Base-by-base conservation (phyloP, 1,284 basidiomycete species). In the Cryptococcus neoformans region DNA sequence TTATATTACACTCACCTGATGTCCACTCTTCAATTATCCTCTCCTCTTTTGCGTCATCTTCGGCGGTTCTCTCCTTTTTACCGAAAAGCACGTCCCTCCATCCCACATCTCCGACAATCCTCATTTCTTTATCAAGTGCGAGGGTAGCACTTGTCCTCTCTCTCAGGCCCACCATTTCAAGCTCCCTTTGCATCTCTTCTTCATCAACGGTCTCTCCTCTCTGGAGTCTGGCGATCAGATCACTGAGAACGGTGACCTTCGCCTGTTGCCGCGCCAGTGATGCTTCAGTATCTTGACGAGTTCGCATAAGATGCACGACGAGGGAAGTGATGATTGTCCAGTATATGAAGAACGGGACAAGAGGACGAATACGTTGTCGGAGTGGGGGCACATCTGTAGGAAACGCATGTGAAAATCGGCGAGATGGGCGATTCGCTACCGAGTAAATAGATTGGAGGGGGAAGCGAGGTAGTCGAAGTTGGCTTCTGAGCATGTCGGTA, bases 101-200 rank as follows among this genome's bases (percentile, higher is more conserved):
- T 4, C 60, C 56, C 1, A 77, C 70, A 58, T 72, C 55, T 21
- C 62, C 54, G 14, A 55, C 58, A 57, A 70, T 71, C 34, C 49
- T 53, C 47, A 70, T 41, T n/a, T 59, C 64, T 21, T 42, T 54
- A n/a, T 59, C 62, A 1, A 48, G 44, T 14, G 36, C 51, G 44
- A 17, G 37, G 8, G 49, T 57, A 42, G 62, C n/a, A 8, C 16
- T 52, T 34, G 49, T 67, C 40, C 73, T 53, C 47, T 73, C 68
- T 44, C 74, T 62, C 56, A 78, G 58, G 2, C 73, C 76, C 9
- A 77, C 76, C 70, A 77, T 74, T 65, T 75, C 73, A 54, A 79
- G 62, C 58, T 73, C 73, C 39, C 71, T 62, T 54, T 73, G 64
- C 40, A 78, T 65, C 53, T 77, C 71, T 5, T 58, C 60, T 42